Base-by-base conservation (phyloP, 2,329 filamentous ascomycete genomes). In the Aspergillus sojae region DNA sequence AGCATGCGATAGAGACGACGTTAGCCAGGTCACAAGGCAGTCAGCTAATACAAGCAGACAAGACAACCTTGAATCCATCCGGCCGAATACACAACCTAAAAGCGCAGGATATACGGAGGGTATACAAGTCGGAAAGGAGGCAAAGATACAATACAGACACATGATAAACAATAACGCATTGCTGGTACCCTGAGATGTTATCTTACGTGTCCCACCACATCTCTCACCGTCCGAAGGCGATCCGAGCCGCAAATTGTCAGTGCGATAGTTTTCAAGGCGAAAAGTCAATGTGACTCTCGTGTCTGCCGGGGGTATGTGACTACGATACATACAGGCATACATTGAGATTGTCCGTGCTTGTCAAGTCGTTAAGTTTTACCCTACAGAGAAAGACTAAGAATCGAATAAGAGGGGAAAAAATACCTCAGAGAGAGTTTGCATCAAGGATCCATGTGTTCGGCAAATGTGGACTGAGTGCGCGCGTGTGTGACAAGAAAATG, bases 401-500 rank as follows among this genome's bases (percentile, higher is more conserved):
- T 3, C 39, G 16, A 41, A 41, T 41, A n/a, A 36, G 39, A 41
- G 39, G 9, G 41, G 9, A 30, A 43, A 43, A 32, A 58, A 30
- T 23, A 41, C 14, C 46, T 50, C 46, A 30, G 19, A 11, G 11
- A 26, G 32, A 21, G 46, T 28, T 36, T 48, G 32, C 26, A 48
- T 30, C 5, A 21, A 16, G 32, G 45, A 58, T 52, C 34, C 55
- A 45, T 48, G 48, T 53, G 55, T 34, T 55, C n/a, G 28, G 26
- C 52, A 14, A 23, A 55, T 5, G 34, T 57, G 32, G 39, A n/a
- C 45, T 48, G 45, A 48, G 45, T 41, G 19, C 30, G 19, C 6
- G 30, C 30, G n/a, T 16, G 56, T 58, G 61, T 59, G 61, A 48
- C 41, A 39, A 62, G 30, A 55, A 62, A 53, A 41, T 54, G 48